These are phyloP conservation scores for Ilex paraguariensis DNA, from an alignment of 305 asterid genomes.

Conservation along the genomic window DNA sequence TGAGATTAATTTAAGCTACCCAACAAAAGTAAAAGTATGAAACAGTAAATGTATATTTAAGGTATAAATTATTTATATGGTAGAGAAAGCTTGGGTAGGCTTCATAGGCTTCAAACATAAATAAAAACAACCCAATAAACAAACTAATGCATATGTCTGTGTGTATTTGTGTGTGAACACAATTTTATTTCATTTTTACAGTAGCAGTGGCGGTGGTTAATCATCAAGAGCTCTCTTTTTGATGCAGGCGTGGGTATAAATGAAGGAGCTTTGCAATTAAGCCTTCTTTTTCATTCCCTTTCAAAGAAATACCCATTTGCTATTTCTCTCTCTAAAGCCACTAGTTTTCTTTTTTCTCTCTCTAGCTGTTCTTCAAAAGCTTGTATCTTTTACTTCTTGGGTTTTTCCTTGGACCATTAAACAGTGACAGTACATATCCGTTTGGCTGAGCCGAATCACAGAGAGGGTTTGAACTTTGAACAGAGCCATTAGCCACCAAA, in stretches of 20 bases:
- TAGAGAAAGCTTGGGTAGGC: slow-evolving; percentile 7
- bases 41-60: slow-evolving; percentile 5
- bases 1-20: no score
- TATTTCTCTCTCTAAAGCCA: neutral
- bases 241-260: slow-evolving; percentile 81
- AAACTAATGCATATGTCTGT: no score
- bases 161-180: neutral
- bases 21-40: no score
- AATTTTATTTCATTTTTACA: slow-evolving; percentile 13
- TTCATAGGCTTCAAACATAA: neutral
- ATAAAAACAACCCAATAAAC: no score
- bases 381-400: neutral
- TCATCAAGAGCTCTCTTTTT: slow-evolving; percentile 58
- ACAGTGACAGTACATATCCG: neutral
- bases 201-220: slow-evolving; percentile 61
- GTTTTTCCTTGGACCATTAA: neutral
- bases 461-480: slow-evolving; percentile 19
- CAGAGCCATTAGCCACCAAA: slow-evolving; percentile 14
- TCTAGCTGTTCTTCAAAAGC: neutral
- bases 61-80: slow-evolving; percentile 18
- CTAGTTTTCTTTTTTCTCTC: slow-evolving; percentile 4
- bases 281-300: slow-evolving; percentile 27
- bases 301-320: slow-evolving; percentile 26
- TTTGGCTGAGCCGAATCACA: neutral
- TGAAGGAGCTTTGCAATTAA: slow-evolving; percentile 53